Base-by-base conservation (phyloP, 768 basidiomycete species). In the Chalciporus piperatus region DNA sequence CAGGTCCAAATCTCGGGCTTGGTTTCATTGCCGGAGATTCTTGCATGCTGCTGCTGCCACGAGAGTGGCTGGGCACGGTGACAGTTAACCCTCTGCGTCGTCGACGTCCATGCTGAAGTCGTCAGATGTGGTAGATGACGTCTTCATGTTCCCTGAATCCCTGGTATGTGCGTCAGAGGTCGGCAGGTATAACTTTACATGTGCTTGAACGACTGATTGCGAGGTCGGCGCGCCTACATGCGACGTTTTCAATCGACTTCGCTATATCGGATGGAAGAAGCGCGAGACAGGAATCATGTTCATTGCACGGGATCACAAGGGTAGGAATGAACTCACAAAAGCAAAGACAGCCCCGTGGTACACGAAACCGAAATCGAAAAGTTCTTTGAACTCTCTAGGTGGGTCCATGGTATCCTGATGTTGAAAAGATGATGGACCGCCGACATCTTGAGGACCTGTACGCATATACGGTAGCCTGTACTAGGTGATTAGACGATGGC, bases 291-390 rank as follows among this genome's bases (percentile, higher is more conserved):
- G 10, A 9, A 13, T 37, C 33, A 8, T 33, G 8, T 23, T 54
- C 38, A 52, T 41, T 8, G 22, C 11, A 13, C 33, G 22, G 10
- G 9, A 9, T 4, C 33, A 33, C 16, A 32, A 2, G 6, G 11
- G 13, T 12, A 19, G 41, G 25, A 13, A n/a, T 32, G 39, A 27
- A 63, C 72, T 19, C 41, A 77, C 76, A 37, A 77, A 54, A 10
- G 75, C 71, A 58, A 76, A 77, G n/a, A 27, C 27, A 7, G 69
- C 64, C 1, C 75, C 76, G 16, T 70, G 68, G 50, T 74, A 75
- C n/a, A 71, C 68, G 40, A 62, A 69, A 17, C 70, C 67, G 30
- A n/a, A n/a, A n/a, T n/a, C n/a, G n/a, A 66, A 76, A 7, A 74
- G 43, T 1, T 76, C 74, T 42, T 69, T 70, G 64, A 76, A 76